A percentile compares a stretch with the other conserved stretches of the same genome.
Evolutionary conservation across 1,139 yeast species (phyloP).

Genomic region (Kodamaea anthophila): DNA sequence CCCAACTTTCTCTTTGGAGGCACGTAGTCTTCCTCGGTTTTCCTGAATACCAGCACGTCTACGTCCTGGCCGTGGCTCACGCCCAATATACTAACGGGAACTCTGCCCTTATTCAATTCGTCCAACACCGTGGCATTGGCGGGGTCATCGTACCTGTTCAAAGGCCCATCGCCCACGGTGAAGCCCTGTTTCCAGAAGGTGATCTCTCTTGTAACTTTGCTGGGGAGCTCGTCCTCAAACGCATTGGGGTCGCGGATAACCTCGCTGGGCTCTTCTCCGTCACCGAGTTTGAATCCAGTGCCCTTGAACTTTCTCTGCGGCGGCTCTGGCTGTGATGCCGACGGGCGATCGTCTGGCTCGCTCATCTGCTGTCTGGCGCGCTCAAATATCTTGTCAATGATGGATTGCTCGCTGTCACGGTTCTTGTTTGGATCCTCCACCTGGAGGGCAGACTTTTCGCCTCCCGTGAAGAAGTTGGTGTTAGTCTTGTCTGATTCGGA

Average conservation of each 20-base stretch:
- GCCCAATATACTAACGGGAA: slow-evolving; percentile 78
- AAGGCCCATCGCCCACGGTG: slow-evolving; percentile 84
- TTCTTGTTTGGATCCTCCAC: slow-evolving; percentile 83
- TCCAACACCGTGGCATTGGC: slow-evolving; percentile 67
- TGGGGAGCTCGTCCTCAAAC: slow-evolving; percentile 26
- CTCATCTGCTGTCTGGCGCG: slow-evolving; percentile 39
- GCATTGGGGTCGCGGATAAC: slow-evolving; percentile 27
- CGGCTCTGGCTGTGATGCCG: slow-evolving; percentile 19
- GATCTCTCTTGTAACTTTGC: slow-evolving; percentile 63
- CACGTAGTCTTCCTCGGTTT: slow-evolving; percentile 72
- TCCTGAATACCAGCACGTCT: slow-evolving; percentile 82
- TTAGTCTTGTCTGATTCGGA: slow-evolving; percentile 62
- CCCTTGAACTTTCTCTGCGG: slow-evolving; percentile 45
- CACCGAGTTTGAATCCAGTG: slow-evolving; percentile 77
- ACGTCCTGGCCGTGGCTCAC: slow-evolving; percentile 92
- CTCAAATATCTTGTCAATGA: slow-evolving; percentile 42
- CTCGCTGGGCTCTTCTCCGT: slow-evolving; percentile 44
- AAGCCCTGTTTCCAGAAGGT: slow-evolving; percentile 97
- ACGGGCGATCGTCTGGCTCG: slow-evolving; percentile 40
- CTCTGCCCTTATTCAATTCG: slow-evolving; percentile 84
- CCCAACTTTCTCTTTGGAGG: slow-evolving; percentile 64
- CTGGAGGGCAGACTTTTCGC: slow-evolving; percentile 88
- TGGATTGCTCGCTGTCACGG: slow-evolving; percentile 32
- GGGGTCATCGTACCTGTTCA: slow-evolving; percentile 88
- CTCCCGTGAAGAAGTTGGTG: slow-evolving; percentile 85